Base-by-base conservation (phyloP, 2,329 filamentous ascomycete species). In the Penicillium sp. region DNA sequence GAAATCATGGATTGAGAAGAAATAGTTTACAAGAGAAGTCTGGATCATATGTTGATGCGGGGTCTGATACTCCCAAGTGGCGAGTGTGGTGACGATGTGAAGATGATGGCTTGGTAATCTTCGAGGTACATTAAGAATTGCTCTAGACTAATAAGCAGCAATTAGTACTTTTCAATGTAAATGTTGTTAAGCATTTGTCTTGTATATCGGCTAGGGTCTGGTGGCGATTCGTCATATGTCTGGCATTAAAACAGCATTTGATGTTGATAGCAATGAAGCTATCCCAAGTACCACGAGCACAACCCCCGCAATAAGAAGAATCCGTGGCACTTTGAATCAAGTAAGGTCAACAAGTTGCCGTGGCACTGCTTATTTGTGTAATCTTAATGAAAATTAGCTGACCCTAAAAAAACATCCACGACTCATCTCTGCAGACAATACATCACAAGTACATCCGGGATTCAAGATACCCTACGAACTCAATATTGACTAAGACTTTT, bases 401-500 rank as follows among this genome's bases (percentile, higher is more conserved):
- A 10, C 9, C n/a, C 33, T 18, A 18, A 36, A 3, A 3, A 8
- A 18, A 18, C 16, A 36, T 16, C 28, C 25, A 35, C 31, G 16
- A n/a, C 31, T 35, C 8, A 3, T 1, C 9, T 20, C 16, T 11
- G 10, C 16, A 36, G 28, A 13, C 16, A 20, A 10, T 36, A 13
- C 35, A 11, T 38, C 16, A 16, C 10, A 27, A 14, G 7, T 14
- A n/a, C 10, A 33, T 27, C 9, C 16, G 40, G 24, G n/a, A 42
- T 10, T 11, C 39, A 27, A 35, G 1, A 35, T 14, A 27, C 20
- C 20, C 20, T 22, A 22, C 16, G 13, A 31, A 27, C 42, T 5
- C 18, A 30, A n/a, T 28, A 50, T 18, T 38, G 38, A 42, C 18
- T 41, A 43, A 30, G 27, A 44, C 50, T 45, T 51, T 57, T 57